Evolutionary conservation across 2,329 filamentous ascomycete species (phyloP).

Genomic region (Aspergillus sp.): DNA sequence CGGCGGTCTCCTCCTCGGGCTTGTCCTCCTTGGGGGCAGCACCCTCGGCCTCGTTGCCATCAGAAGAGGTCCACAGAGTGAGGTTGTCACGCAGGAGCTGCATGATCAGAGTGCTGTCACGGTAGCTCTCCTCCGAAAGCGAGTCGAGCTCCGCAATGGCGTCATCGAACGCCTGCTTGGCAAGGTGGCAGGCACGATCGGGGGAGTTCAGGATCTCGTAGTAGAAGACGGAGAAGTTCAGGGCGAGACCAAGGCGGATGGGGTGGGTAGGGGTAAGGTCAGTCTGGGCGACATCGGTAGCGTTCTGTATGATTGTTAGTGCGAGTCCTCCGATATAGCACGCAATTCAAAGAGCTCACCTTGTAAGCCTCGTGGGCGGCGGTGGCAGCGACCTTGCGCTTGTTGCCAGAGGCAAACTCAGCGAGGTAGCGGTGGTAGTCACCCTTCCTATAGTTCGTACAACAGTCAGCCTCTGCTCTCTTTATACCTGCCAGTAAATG

Average conservation of each 20-base stretch:
- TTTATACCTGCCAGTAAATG: slow-evolving; percentile 46
- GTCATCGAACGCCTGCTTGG: slow-evolving; percentile 98
- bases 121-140: slow-evolving; percentile 96
- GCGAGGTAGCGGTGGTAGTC: slow-evolving; percentile 99
- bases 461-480: slow-evolving; percentile 74
- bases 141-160: slow-evolving; percentile 98
- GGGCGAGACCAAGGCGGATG: slow-evolving; percentile 93
- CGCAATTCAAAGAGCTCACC: slow-evolving; percentile 55
- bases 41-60: slow-evolving; percentile 70
- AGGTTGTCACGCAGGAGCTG: slow-evolving; percentile 98
- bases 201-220: slow-evolving; percentile 99
- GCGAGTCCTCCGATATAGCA: neutral
- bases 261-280: slow-evolving; percentile 97
- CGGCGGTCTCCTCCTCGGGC: slow-evolving; percentile 51
- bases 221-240: slow-evolving; percentile 99
- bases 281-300: slow-evolving; percentile 96
- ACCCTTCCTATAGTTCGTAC: slow-evolving; percentile 80
- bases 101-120: slow-evolving; percentile 99
- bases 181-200: slow-evolving; percentile 95
- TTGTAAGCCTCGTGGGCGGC: slow-evolving; percentile 98
- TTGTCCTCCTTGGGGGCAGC: slow-evolving; percentile 64
- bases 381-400: slow-evolving; percentile 92
- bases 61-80: slow-evolving; percentile 95
- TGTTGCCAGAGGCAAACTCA: slow-evolving; percentile 92
- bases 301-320: slow-evolving; percentile 61